A percentile compares a stretch with the other conserved stretches of the same genome.
These are phyloP conservation scores for Henckelia pumila DNA, from an alignment of 257 asterid genomes.

Conservation along the genomic window DNA sequence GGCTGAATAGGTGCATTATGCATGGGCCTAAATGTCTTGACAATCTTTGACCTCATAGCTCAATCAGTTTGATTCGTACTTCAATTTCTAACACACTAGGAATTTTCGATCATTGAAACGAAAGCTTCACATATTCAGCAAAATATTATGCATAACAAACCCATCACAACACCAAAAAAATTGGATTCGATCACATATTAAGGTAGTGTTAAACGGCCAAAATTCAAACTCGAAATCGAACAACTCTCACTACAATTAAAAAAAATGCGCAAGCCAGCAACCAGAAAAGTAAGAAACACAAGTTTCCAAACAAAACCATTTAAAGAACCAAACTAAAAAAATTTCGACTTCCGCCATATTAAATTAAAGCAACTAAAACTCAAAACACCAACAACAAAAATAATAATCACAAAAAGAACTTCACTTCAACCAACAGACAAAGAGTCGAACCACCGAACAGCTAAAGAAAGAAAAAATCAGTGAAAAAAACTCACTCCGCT, in stretches of 20 bases:
- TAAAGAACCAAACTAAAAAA: not conserved
- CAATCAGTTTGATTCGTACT: not conserved
- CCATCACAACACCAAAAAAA: slow-evolving; percentile 1
- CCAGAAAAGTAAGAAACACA: not conserved
- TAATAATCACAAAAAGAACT: not conserved
- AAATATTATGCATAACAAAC: slow-evolving; percentile 12
- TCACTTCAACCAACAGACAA: not conserved
- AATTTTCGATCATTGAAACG: slow-evolving; percentile 8
- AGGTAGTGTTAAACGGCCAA: no score
- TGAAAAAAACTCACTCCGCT: slow-evolving; percentile 53
- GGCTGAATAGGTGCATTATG: not conserved
- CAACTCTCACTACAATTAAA: not conserved
- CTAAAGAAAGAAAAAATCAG: not conserved
- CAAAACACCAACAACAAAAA: not conserved
- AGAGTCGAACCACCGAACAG: not conserved
- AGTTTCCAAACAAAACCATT: not conserved
- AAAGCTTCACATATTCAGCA: slow-evolving; percentile 12
- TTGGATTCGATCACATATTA: not conserved
- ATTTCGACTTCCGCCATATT: no score
- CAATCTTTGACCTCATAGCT: not conserved
- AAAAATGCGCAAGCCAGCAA: not conserved
- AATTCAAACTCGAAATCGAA: not conserved
- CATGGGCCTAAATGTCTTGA: not conserved
- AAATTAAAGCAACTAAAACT: slow-evolving; percentile 11
- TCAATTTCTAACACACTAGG: not conserved